These are phyloP conservation scores for Alternaria hordeiaustralica DNA, from an alignment of 2,329 filamentous ascomycete genomes.

Conservation along the genomic window DNA sequence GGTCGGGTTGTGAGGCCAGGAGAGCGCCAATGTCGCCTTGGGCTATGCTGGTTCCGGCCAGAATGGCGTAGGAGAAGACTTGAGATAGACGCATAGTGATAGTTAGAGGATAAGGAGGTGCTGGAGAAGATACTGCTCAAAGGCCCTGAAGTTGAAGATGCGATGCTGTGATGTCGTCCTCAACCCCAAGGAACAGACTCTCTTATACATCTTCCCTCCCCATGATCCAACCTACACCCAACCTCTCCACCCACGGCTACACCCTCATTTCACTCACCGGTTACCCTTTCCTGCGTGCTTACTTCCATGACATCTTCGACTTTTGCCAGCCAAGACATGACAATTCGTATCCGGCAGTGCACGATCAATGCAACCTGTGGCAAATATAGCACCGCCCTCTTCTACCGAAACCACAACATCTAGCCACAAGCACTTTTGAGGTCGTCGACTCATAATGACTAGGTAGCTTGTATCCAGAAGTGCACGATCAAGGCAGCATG, in stretches of 20 bases:
- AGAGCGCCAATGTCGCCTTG: slow-evolving; percentile 42
- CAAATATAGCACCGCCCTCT: background rate
- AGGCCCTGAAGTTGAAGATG: background rate
- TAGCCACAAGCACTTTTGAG: background rate
- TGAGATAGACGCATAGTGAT: slow-evolving; percentile 27
- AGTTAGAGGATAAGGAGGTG: background rate
- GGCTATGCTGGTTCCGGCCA: slow-evolving; percentile 31
- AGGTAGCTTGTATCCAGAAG: background rate
- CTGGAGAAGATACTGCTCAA: background rate
- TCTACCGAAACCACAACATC: background rate
- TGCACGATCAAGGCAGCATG: background rate
- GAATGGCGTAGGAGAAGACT: slow-evolving; percentile 21
- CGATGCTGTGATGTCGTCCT: background rate
- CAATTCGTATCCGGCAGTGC: background rate
- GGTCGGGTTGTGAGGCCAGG: slow-evolving; percentile 39
- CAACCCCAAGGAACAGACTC: background rate
- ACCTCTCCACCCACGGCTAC: background rate
- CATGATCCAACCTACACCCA: background rate
- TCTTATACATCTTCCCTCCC: background rate
- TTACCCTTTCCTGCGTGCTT: background rate
- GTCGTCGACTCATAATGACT: background rate
- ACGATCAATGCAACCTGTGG: background rate
- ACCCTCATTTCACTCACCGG: background rate
- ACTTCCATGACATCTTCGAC: slow-evolving; percentile 12
- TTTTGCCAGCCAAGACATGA: background rate